Evolutionary conservation across 257 asterid species (phyloP), one percentile per base, ranked within the genome.

Genomic region (Petrea volubilis): DNA sequence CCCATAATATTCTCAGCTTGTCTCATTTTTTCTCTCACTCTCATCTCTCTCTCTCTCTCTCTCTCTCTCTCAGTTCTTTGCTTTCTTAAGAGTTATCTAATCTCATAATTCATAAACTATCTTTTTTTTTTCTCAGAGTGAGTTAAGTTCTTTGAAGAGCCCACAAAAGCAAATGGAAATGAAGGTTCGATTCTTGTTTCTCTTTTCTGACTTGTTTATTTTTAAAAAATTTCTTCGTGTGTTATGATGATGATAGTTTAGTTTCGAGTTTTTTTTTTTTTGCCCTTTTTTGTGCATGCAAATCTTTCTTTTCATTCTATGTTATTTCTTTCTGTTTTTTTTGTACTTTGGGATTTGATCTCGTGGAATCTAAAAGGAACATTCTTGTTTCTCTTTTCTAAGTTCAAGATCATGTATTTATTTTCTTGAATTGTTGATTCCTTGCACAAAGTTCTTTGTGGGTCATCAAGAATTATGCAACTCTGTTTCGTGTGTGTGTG

Each of bases 141-240:
- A 69, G 31, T 64, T 55, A 61, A 18, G 8, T 66, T 14, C 58
- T 5, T 60, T 20, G 20, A 29, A 33, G 43, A 36, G 52, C 64
- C 15, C 51, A 67, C 18, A 68, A 56, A 31, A 51, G 18, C 64
- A 33, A 21, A 18, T 4, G 57, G 43, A 73, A 64, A 83, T 86
- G 90, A 89, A 89, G 96, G 96, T 89, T 61, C 71, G 81, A 47
- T 80, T 74, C 77, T 78, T 64, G 31, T 11, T 27, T 66, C 56
- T 17, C 4, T 59, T 71, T 56, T 74, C 5, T 14, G 6, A 31
- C 3, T 31, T 40, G 1, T 49, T 18, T 10, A n/a, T 3, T 14
- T 5, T n/a, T n/a, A n/a, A n/a, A n/a, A n/a, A n/a, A n/a, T n/a
- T 27, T 10, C n/a, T 7, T 1, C n/a, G n/a, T n/a, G n/a, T 25